Evolutionary conservation across 192 early-diverging fungal species (phyloP).

Genomic region (Spizellomyces sp.): DNA sequence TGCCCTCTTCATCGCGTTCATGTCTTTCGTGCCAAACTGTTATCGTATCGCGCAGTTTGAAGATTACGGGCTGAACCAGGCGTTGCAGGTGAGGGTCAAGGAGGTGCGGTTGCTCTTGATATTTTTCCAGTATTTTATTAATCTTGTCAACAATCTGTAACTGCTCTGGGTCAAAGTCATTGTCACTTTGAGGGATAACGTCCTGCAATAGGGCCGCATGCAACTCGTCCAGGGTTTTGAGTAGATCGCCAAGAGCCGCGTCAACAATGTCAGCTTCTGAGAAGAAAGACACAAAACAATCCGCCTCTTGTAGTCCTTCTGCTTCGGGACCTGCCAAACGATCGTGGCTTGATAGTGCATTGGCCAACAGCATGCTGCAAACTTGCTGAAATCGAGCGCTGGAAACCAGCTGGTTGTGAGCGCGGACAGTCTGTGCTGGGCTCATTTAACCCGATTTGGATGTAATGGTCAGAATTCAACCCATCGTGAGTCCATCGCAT

Average conservation of each 20-base stretch:
- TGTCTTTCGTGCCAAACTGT: neutral
- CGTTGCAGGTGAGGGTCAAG: slow-evolving; percentile 75
- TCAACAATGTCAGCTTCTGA: slow-evolving; percentile 1
- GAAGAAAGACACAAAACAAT: neutral
- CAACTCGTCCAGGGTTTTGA: neutral
- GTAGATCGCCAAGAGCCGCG: neutral
- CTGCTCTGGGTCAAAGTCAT: too few relatives aligned
- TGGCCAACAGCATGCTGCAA: too few relatives aligned
- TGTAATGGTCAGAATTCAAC: too few relatives aligned
- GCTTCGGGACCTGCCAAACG: too few relatives aligned
- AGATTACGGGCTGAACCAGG: slow-evolving; percentile 63
- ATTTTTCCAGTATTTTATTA: slow-evolving; percentile 40
- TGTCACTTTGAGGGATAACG: too few relatives aligned
- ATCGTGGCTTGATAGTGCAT: too few relatives aligned
- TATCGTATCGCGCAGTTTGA: slow-evolving; percentile 52
- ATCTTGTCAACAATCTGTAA: slow-evolving; percentile 37
- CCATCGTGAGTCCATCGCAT: too few relatives aligned
- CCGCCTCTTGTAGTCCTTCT: slow-evolving; percentile 1
- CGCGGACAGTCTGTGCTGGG: too few relatives aligned
- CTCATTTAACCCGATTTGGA: too few relatives aligned
- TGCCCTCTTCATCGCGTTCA: slow-evolving; percentile 1
- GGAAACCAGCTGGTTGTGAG: too few relatives aligned
- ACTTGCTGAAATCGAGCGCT: too few relatives aligned
- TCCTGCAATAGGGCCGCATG: too few relatives aligned
- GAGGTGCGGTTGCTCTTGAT: slow-evolving; percentile 78